phyloP scores from a whole-genome alignment of 768 basidiomycete species.

The Paxillus involutus region DNA sequence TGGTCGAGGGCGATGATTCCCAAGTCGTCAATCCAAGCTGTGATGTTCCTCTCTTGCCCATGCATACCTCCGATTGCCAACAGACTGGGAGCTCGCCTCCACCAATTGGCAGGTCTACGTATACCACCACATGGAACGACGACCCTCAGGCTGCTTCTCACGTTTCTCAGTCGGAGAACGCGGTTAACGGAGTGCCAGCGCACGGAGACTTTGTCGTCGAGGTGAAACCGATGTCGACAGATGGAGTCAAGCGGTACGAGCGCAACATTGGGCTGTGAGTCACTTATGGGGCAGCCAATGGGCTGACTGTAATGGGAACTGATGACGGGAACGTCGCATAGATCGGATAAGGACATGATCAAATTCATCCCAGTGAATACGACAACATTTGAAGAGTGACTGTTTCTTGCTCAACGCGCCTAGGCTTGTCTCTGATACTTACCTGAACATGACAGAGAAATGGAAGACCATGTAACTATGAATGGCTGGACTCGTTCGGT shows the following conservation, averaged over 20 bases:
- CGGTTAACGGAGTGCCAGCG: not conserved
- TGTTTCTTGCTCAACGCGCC: too few species aligned
- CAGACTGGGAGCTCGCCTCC: too few species aligned
- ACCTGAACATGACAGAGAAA: not conserved
- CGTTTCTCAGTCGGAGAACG: not conserved
- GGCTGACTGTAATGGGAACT: not conserved
- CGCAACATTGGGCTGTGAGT: not conserved
- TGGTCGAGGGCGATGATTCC: not conserved
- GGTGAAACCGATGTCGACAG: not conserved
- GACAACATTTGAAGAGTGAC: slow-evolving; percentile 1
- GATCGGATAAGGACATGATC: not conserved
- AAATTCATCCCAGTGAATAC: slow-evolving; percentile 1
- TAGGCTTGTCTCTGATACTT: not conserved
- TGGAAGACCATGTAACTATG: not conserved
- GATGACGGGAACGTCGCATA: not conserved
- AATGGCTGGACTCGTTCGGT: slow-evolving; percentile 41
- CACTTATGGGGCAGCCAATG: not conserved
- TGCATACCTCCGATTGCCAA: not conserved
- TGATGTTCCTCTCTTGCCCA: not conserved
- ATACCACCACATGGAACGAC: too few species aligned
- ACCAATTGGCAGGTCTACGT: too few species aligned
- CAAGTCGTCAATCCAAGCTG: not conserved
- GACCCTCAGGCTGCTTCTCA: too few species aligned
- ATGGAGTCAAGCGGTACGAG: not conserved
- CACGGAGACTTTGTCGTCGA: not conserved